Percentiles rank a stretch among this genome's conserved stretches.
Conservation (phyloP, 2,329 filamentous ascomycete species). For the Colletotrichum coccodes region DNA sequence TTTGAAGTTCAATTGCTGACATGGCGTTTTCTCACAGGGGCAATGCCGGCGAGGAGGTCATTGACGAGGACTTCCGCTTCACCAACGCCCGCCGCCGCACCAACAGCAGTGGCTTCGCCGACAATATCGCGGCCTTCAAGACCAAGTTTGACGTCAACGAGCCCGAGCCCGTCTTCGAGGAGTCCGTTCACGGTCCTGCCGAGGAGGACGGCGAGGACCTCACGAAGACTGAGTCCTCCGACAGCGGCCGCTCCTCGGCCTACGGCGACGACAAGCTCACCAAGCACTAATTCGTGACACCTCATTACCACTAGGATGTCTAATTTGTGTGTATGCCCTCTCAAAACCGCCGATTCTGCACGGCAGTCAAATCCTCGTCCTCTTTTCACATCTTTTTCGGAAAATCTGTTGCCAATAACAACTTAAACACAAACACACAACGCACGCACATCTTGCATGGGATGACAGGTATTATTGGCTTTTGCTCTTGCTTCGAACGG, state of each 20-base stretch:
- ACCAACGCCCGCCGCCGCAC: slow-evolving; percentile 89
- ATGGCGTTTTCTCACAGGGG: slow-evolving; percentile 70
- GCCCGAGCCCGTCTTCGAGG: slow-evolving; percentile 91
- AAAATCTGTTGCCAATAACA: neutral
- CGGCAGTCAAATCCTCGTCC: slow-evolving; percentile 14
- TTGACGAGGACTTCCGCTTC: slow-evolving; percentile 85
- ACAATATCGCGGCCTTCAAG: slow-evolving; percentile 82
- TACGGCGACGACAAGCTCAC: slow-evolving; percentile 58
- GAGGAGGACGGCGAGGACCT: slow-evolving; percentile 63
- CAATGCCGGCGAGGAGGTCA: slow-evolving; percentile 81
- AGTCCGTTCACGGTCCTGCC: slow-evolving; percentile 78
- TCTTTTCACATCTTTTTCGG: neutral
- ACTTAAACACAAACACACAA: slow-evolving; percentile 7
- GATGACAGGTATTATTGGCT: neutral
- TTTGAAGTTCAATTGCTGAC: slow-evolving; percentile 16
- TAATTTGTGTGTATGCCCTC: slow-evolving; percentile 4
- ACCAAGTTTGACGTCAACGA: slow-evolving; percentile 97
- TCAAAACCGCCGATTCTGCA: slow-evolving; percentile 7
- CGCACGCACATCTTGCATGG: slow-evolving; percentile 7
- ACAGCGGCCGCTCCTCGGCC: slow-evolving; percentile 66
- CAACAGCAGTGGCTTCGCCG: slow-evolving; percentile 83
- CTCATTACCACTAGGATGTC: neutral
- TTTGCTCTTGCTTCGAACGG: slow-evolving; percentile 4
- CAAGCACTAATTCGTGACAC: slow-evolving; percentile 27
- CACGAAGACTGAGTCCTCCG: slow-evolving; percentile 67